Evolutionary conservation across 139 green algal species (phyloP), one percentile per base, ranked within the genome.

Genomic region (Volvox africanus): DNA sequence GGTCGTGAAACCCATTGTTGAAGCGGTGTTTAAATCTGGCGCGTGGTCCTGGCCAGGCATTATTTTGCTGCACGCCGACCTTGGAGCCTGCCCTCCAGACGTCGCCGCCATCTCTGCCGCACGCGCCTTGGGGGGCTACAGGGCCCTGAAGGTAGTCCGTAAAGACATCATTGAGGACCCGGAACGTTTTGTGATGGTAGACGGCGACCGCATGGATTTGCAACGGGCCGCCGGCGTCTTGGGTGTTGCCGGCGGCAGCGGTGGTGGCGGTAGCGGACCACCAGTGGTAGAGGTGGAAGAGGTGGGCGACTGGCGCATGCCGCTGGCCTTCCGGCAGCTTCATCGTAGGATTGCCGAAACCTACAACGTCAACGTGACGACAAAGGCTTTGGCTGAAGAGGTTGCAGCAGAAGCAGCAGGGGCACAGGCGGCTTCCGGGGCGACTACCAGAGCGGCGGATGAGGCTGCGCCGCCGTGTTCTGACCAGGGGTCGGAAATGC

Each of bases 321-420:
- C 82, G 22, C 65, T 80, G 33, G 82, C 82, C 5, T 79, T 88
- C 32, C 82, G 82, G 1, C 32, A 33, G 22, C 65, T 88, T 65
- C 33, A 65, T 20, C 65, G 82, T 9, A 55, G 44, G 44, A 55
- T 55, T 55, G 44, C 44, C 5, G 44, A 55, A 55, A 55, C 44
- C 44, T 55, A 55, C 44, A 55, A 9, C 44, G 44, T 55, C 44
- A 55, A 9, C 44, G 44, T 55, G 44, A 55, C 44, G 9, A 9
- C 44, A 9, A 55, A 55, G 44, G 44, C 44, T 55, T 9, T 55
- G 44, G 44, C 44, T 55, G 44, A 55, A 55, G 44, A 55, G 44
- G 44, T 55, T 55, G 44, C 44, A 55, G 44, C 44, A 55, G 9
- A 55, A 14, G 44, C 44, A 55, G 44, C 9, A 9, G 44, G 44